A percentile compares a stretch with the other conserved stretches of the same genome.
These are phyloP conservation scores for Eucommia ulmoides DNA, from an alignment of 257 asterid genomes.

Conservation along the genomic window DNA sequence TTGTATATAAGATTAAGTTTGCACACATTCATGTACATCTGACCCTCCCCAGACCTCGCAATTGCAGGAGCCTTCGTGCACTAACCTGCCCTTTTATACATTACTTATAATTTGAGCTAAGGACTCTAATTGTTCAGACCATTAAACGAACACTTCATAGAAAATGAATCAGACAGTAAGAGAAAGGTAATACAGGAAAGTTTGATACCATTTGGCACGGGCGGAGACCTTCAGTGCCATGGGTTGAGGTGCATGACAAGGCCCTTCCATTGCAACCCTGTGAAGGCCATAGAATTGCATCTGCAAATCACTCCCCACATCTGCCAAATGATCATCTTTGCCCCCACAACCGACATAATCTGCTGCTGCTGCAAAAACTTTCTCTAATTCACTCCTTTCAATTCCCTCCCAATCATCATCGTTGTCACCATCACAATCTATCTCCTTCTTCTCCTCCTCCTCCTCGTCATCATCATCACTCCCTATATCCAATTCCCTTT, in stretches of 20 bases:
- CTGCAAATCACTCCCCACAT: constrained; percentile 37
- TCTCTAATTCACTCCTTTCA: constrained; percentile 85
- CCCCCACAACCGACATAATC: constrained; percentile 49
- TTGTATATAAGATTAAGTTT: not conserved
- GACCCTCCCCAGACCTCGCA: not conserved
- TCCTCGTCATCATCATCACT: constrained; percentile 16
- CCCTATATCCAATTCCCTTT: constrained; percentile 1
- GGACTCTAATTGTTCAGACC: constrained; percentile 3
- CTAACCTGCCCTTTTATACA: not conserved
- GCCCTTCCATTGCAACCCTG: constrained; percentile 75
- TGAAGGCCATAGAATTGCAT: constrained; percentile 70
- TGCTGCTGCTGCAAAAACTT: constrained; percentile 61
- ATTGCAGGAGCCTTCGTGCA: too few species aligned
- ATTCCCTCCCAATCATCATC: constrained; percentile 95
- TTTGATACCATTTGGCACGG: constrained; percentile 77
- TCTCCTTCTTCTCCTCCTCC: constrained; percentile 6
- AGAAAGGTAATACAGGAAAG: constrained; percentile 3
- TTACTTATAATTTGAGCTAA: too few species aligned
- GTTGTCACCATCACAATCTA: constrained; percentile 10
- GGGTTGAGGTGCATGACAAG: constrained; percentile 71
- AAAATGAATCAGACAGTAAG: not conserved
- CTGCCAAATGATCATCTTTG: constrained; percentile 26
- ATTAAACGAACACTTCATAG: not conserved
- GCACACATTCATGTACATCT: too few species aligned
- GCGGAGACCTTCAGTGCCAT: constrained; percentile 66